Base-by-base conservation (phyloP, 1,284 basidiomycete species). In the Sporisorium scitamineum region DNA sequence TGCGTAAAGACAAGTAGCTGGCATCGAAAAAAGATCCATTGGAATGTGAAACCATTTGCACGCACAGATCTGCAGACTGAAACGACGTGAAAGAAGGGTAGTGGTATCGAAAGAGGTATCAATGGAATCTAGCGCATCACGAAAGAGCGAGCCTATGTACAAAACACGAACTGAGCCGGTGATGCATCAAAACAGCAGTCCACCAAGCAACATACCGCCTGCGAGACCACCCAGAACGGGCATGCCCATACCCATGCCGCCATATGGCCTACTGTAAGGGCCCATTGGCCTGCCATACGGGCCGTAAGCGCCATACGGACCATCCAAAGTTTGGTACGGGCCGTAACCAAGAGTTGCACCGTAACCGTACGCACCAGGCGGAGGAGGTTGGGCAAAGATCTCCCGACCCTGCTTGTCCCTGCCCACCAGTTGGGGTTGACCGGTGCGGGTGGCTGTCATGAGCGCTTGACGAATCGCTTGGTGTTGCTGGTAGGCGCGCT, bases 381-480 rank as follows among this genome's bases (percentile, higher is more conserved):
- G 78, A 4, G 78, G 78, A 31, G 78, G 78, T 24, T 80, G 74
- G 14, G 76, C 78, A 20, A 37, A 80, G 24, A 80, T 76, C 22
- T 80, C 78, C 9, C 76, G 44, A 3, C 78, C 78, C 31, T 65
- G 63, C 32, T 63, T 51, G 20, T 80, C 78, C 14, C 58, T 51
- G 5, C 78, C 78, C 0, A 80, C 52, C 14, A 79, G 18, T 22
- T 79, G 76, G 18, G 78, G 78, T 27, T 80, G 76, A 48, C 78
- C 78, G 13, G 77, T 77, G 26, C 54, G 61, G 16, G 62, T 69
- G 26, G 73, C 76, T 0, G 54, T 58, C 9, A 61, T 39, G 20
- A 80, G 60, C 0, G 74, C 73, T 26, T 69, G 60, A 10, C 73
- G 57, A 20, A 80, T 72, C 8, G 44, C 54, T 20, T 51, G 39